Evolutionary conservation across 495 filamentous ascomycete species (phyloP).

Genomic region (Penicillium coffeae): DNA sequence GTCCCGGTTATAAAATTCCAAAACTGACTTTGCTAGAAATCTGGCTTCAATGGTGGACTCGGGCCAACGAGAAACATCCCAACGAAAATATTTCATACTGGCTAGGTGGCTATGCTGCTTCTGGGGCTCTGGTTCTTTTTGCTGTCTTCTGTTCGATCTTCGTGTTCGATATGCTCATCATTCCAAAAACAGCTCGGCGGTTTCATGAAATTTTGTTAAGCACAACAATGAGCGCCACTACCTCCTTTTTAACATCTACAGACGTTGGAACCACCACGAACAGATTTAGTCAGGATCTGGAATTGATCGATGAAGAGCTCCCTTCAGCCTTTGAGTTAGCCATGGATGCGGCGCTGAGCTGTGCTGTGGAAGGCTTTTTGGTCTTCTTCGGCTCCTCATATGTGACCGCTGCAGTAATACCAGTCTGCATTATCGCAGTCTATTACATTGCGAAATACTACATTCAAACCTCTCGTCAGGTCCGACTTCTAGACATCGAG

Average conservation of each 20-base stretch:
- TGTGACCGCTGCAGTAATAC: conserved; percentile 13
- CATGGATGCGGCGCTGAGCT: conserved; percentile 8
- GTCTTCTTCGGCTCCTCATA: conserved; percentile 22
- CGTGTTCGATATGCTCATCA: conserved; percentile 16
- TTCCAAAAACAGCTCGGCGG: conserved; percentile 14
- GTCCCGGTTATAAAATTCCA: not conserved
- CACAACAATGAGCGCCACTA: conserved; percentile 22
- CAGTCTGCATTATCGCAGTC: conserved; percentile 14
- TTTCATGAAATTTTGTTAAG: conserved; percentile 19
- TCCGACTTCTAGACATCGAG: conserved; percentile 56
- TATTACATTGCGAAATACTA: conserved; percentile 21
- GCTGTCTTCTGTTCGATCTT: conserved; percentile 6
- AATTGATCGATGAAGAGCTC: conserved; percentile 49
- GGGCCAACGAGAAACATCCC: conserved; percentile 16
- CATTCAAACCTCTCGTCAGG: conserved; percentile 44
- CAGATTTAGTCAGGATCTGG: conserved; percentile 35
- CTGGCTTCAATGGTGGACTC: conserved; percentile 35
- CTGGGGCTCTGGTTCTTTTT: conserved; percentile 14
- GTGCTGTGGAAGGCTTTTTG: conserved; percentile 13
- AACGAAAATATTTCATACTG: conserved; percentile 31
- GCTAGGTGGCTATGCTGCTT: conserved; percentile 19
- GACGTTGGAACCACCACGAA: conserved; percentile 22
- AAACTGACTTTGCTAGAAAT: conserved; percentile 13
- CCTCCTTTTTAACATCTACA: conserved; percentile 19
- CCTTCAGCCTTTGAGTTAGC: conserved; percentile 13